A percentile compares a stretch with the other conserved stretches of the same genome.
Conservation (phyloP, 108 stramenopile species). For the Stephanodiscus triporus region DNA sequence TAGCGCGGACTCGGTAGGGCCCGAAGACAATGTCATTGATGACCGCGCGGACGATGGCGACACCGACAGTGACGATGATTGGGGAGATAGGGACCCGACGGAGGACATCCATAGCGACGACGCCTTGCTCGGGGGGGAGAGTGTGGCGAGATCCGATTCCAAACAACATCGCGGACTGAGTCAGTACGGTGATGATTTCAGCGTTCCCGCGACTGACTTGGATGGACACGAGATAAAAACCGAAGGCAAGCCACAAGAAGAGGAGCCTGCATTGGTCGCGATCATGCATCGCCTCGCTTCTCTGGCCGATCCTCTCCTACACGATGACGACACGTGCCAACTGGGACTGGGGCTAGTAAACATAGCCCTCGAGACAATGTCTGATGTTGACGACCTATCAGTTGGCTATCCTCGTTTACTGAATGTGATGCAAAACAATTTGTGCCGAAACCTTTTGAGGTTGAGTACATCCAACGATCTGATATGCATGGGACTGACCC, state of each 20-base stretch:
- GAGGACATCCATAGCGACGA: constrained; percentile 5
- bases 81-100: constrained; percentile 47
- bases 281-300: constrained; percentile 80
- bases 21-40: constrained; percentile 10
- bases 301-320: constrained; percentile 82
- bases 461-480: constrained; percentile 88
- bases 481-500: constrained; percentile 79
- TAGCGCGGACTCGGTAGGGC: not conserved
- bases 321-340: constrained; percentile 69
- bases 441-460: constrained; percentile 91
- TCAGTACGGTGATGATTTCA: not conserved
- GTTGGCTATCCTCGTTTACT: constrained; percentile 41
- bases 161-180: not conserved
- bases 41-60: constrained; percentile 10
- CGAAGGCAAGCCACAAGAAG: constrained; percentile 11
- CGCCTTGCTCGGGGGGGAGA: not conserved
- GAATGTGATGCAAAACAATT: constrained; percentile 81
- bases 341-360: constrained; percentile 89
- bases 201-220: not conserved
- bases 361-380: constrained; percentile 91
- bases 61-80: constrained; percentile 46
- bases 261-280: constrained; percentile 60
- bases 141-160: not conserved
- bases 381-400: constrained; percentile 56
- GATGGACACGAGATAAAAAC: not conserved